These are phyloP conservation scores for Yamadazyma endophytica DNA, from an alignment of 805 yeast species.

Conservation along the genomic window DNA sequence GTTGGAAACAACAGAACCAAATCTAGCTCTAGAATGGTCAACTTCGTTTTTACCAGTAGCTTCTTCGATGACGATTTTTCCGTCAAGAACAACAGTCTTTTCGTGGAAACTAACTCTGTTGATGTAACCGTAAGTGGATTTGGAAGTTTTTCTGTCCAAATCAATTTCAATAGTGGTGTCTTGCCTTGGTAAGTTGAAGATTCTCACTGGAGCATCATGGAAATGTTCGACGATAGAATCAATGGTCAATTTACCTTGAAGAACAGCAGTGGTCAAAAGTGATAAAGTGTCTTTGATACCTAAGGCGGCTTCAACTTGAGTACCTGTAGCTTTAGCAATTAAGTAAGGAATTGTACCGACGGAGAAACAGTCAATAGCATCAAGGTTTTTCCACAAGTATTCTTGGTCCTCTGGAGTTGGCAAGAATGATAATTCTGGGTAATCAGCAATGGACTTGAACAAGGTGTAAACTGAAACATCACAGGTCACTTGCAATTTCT, in stretches of 20 bases:
- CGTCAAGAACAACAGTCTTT: conserved; percentile 82
- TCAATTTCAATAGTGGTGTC: conserved; percentile 79
- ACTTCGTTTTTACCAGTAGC: conserved; percentile 60
- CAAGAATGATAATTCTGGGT: conserved; percentile 65
- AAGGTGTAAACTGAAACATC: conserved; percentile 81
- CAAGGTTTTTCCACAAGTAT: conserved; percentile 74
- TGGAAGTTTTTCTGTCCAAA: conserved; percentile 55
- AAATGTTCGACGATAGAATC: conserved; percentile 69
- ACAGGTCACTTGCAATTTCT: conserved; percentile 79
- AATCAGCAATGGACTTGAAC: conserved; percentile 69
- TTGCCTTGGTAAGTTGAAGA: conserved; percentile 80
- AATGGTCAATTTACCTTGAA: conserved; percentile 64
- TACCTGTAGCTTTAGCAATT: conserved; percentile 62
- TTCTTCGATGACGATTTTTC: conserved; percentile 56
- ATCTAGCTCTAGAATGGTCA: conserved; percentile 40
- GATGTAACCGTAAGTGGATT: conserved; percentile 69
- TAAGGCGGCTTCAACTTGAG: conserved; percentile 61
- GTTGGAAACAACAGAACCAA: conserved; percentile 24
- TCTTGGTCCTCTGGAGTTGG: conserved; percentile 80
- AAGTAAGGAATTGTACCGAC: conserved; percentile 75
- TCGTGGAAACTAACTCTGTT: conserved; percentile 81
- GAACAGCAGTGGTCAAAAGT: conserved; percentile 74
- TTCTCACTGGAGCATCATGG: conserved; percentile 75
- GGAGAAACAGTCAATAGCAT: conserved; percentile 78
- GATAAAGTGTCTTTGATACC: conserved; percentile 83